Base-by-base conservation (phyloP, 495 filamentous ascomycete species). In the Copromyces sp. region DNA sequence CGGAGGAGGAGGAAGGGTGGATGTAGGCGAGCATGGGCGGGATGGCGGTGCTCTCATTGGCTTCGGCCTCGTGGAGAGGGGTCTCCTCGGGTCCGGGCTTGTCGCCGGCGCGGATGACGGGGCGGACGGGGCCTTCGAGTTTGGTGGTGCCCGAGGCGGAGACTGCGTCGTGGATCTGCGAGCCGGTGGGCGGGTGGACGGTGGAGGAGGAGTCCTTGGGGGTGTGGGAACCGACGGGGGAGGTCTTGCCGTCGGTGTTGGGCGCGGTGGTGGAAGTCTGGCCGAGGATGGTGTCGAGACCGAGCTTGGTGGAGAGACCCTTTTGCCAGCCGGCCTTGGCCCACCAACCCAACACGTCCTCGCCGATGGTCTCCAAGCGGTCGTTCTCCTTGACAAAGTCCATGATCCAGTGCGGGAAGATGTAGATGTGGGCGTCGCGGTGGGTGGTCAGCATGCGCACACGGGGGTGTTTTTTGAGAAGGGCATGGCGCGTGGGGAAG, bases 281-380 rank as follows among this genome's bases (percentile, higher is more conserved):
- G 41, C 84, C 80, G 69, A 97, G 85, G 44, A 95, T 87, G 45
- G 91, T 84, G 47, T 84, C 81, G 39, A 98, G 81, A 3, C 89
- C 87, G 9, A 98, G 86, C 80, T 97, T 98, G 20, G 89, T 86
- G 2, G 86, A 88, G 0, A 98, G 83, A 0, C 93, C 91, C 32
- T 87, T 83, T 81, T 98, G 94, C 95, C 95, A 99, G 41, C 87
- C 89, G 1, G 94, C 87, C 79, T 98, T 98, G 14, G 94, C 93
- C 94, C 94, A 97, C 90, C 91, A 97, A 14, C 94, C 95, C 20
- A 99, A 81, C 24, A 98, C 87, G 76, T 98, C 96, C 82, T 99
- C 95, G 69, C 91, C 91, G 70, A 99, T 88, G 47, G 89, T 94
- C 69, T 97, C 91, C 61, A 98, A 87, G 24, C 85, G 89, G 24